Conservation (phyloP, 164 flowering plant species). For the Nelumbo lutea region DNA sequence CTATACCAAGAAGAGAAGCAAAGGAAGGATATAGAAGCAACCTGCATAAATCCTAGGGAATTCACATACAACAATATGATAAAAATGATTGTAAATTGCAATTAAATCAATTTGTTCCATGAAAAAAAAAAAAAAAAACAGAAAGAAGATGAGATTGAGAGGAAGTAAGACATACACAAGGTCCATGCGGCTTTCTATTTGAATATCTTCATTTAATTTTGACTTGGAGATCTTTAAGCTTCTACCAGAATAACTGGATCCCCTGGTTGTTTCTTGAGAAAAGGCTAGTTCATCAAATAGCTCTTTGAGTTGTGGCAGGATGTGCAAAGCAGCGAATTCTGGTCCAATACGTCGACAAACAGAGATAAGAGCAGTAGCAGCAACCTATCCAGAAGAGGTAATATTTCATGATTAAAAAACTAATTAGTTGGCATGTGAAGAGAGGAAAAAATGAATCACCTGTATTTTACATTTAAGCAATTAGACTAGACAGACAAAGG, state of each 20-base stretch:
- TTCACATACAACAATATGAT: slow-evolving; percentile 2
- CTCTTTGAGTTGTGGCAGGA: slow-evolving; percentile 80
- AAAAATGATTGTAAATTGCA: neutral
- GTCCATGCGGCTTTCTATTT: slow-evolving; percentile 69
- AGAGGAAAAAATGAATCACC: neutral
- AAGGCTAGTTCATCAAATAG: slow-evolving; percentile 92
- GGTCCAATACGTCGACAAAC: slow-evolving; percentile 83
- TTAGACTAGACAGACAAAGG: neutral
- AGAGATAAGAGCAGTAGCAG: slow-evolving; percentile 66
- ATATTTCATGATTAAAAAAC: slow-evolving; percentile 2
- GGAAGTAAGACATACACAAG: slow-evolving; percentile 62
- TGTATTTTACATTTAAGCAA: neutral
- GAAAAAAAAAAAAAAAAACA: neutral
- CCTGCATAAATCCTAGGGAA: slow-evolving; percentile 39
- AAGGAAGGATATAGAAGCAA: slow-evolving; percentile 80
- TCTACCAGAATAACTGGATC: slow-evolving; percentile 37
- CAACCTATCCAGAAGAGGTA: slow-evolving; percentile 51
- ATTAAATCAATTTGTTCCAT: neutral
- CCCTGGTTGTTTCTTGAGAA: slow-evolving; percentile 44
- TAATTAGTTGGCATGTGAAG: neutral
- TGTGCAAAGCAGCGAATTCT: slow-evolving; percentile 66
- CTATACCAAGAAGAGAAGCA: slow-evolving; percentile 95
- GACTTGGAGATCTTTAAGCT: slow-evolving; percentile 32
- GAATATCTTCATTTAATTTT: slow-evolving; percentile 38
- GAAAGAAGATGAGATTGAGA: slow-evolving; percentile 9